Base-by-base conservation (phyloP, 2,329 filamentous ascomycete species). In the Microcyclospora tardicrescens region DNA sequence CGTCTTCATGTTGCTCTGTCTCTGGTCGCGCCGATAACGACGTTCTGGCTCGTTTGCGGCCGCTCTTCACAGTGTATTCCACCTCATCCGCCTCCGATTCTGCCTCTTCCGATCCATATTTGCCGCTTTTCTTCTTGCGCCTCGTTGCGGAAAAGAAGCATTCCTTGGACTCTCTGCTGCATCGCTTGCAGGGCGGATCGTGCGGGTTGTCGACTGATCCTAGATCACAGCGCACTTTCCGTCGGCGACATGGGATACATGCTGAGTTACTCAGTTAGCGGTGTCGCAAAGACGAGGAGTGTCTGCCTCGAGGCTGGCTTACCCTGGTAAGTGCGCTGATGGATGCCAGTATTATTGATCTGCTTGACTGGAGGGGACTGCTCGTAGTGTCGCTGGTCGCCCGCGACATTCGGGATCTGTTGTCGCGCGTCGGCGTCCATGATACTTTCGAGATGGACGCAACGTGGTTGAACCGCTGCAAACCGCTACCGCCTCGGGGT, bases 141-240 rank as follows among this genome's bases (percentile, higher is more conserved):
- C 91, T 75, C 27, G 87, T 96, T 14, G 86, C 84, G 45, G 86
- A 93, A 68, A 98, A 98, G 71, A 81, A 93, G 68, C 91, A 98
- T 54, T 94, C 81, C 61, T 96, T 96, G 66, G 81, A 85, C 68
- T 98, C 91, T 50, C 91, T 79, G 38, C 86, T 81, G 60, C 91
- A 98, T 56, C 91, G 79, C 43, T 89, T 83, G 61, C 91, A 98
- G 2, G 91, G 91, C 39, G 89, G 89, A 53, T 93, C 85, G 61
- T 87, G 79, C 16, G 91, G 91, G 53, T 91, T 89, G 64, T 96
- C 91, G 57, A 96, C 89, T 54, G 79, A 81, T 28, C 71, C 71
- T 35, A 75, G 61, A 47, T 75, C 71, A 57, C 73, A 77, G 37
- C 71, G 68, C 53, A 60, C 73, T 50, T 76, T 77, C 44, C 73